Conservation (phyloP, 345 rosid genomes). For the Brassica nigra region DNA sequence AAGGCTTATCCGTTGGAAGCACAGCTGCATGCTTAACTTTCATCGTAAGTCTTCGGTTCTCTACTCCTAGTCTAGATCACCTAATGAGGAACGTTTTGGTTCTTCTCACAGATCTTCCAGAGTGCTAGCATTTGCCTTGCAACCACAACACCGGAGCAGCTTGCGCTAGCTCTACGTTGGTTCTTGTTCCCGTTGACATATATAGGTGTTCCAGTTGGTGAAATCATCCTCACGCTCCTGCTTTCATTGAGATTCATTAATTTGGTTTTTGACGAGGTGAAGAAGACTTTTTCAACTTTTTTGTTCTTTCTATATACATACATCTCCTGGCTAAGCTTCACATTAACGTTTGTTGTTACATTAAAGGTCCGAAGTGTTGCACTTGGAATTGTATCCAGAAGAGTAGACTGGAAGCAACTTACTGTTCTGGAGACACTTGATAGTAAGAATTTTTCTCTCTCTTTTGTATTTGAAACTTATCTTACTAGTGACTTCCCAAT, state of each 20-base stretch:
- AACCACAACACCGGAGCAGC: conserved; percentile 93
- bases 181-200: conserved; percentile 71
- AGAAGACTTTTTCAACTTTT: conserved; percentile 18
- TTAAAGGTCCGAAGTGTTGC: conserved; percentile 83
- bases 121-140: conserved; percentile 90
- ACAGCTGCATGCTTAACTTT: conserved; percentile 93
- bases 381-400: conserved; percentile 85
- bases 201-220: conserved; percentile 86
- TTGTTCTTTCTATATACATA: background rate
- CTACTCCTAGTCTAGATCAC: conserved; percentile 7
- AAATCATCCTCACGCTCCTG: conserved; percentile 78
- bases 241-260: conserved; percentile 88
- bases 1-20: conserved; percentile 94
- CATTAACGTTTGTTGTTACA: conserved; percentile 8
- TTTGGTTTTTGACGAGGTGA: conserved; percentile 91
- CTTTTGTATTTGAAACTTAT: background rate
- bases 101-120: conserved; percentile 72
- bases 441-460: conserved; percentile 48
- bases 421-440: conserved; percentile 82
- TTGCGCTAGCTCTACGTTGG: conserved; percentile 86
- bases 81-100: background rate
- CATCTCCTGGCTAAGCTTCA: conserved; percentile 9
- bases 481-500: conserved; percentile 18
- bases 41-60: conserved; percentile 54
- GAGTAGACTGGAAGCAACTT: conserved; percentile 83